These are phyloP conservation scores for Acanthamoeba culbertsoni DNA, from an alignment of 208 protist genomes.

Conservation along the genomic window DNA sequence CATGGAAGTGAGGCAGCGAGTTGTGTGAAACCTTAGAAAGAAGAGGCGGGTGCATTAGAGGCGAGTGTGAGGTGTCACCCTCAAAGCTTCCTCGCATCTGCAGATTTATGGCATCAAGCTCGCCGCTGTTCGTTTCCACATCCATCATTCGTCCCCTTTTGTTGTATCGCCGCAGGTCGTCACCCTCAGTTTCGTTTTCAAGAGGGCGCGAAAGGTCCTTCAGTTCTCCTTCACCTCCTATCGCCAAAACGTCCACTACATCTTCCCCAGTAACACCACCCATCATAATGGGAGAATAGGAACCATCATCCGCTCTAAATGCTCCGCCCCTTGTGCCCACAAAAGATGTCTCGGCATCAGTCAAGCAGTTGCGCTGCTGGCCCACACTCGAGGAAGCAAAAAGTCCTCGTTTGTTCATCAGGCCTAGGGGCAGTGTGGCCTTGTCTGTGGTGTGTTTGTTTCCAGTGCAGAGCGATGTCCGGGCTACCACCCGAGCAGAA, in stretches of 20 bases:
- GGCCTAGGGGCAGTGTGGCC: background rate
- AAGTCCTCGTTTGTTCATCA: slow-evolving; percentile 5
- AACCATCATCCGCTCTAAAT: background rate
- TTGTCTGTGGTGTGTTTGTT: background rate
- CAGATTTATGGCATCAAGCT: background rate
- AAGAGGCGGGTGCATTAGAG: background rate
- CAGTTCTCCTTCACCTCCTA: background rate
- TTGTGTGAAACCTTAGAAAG: background rate
- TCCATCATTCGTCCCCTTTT: slow-evolving; percentile 44
- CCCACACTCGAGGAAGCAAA: background rate
- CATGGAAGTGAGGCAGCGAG: background rate
- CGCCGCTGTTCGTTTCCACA: background rate
- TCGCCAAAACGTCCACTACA: background rate
- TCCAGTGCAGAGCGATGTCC: no score
- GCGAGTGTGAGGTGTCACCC: background rate
- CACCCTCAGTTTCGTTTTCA: background rate
- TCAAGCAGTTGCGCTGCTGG: background rate
- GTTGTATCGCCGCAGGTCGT: background rate
- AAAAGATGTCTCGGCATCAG: no score
- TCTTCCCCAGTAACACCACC: background rate
- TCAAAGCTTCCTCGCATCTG: background rate
- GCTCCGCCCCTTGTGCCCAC: background rate
- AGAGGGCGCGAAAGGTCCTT: background rate
- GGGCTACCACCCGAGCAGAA: no score
- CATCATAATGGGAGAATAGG: background rate